These are phyloP conservation scores for Colletotrichum euphorbiae DNA, from an alignment of 2,329 filamentous ascomycete genomes.

Conservation along the genomic window DNA sequence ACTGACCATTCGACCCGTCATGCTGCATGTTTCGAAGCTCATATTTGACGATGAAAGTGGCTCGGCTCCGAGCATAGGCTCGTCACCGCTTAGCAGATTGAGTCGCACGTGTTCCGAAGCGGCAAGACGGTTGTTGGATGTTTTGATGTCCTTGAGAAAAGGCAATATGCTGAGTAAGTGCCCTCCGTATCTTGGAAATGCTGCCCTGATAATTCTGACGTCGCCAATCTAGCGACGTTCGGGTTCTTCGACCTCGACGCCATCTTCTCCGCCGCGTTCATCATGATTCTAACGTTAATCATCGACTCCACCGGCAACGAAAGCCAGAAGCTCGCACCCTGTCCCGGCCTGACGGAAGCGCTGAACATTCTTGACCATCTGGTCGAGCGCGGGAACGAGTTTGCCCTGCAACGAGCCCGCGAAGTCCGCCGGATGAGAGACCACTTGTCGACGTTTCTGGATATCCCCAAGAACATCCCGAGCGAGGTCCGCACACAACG, in stretches of 20 bases:
- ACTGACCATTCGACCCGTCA: slow-evolving; percentile 33
- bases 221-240: too few relatives aligned
- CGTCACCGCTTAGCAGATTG: slow-evolving; percentile 20
- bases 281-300: slow-evolving; percentile 35
- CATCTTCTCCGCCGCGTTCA: slow-evolving; percentile 11
- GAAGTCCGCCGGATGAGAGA: slow-evolving; percentile 31
- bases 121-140: slow-evolving; percentile 25
- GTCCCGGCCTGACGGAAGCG: slow-evolving; percentile 44
- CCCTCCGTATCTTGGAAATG: not conserved
- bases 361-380: slow-evolving; percentile 47
- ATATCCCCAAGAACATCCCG: slow-evolving; percentile 31
- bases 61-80: not conserved
- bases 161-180: slow-evolving; percentile 46
- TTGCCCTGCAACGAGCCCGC: slow-evolving; percentile 38
- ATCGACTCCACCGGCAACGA: slow-evolving; percentile 45
- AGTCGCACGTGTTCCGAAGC: slow-evolving; percentile 36
- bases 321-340: slow-evolving; percentile 42
- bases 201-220: not conserved
- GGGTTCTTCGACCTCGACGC: too few relatives aligned
- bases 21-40: slow-evolving; percentile 34
- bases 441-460: slow-evolving; percentile 21
- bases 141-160: slow-evolving; percentile 43
- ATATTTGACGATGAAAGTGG: slow-evolving; percentile 27
- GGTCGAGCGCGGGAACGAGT: slow-evolving; percentile 44
- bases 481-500: slow-evolving; percentile 1